Conservation (phyloP, 192 early-diverging fungal species). For the Gaertneriomyces semiglobifer region DNA sequence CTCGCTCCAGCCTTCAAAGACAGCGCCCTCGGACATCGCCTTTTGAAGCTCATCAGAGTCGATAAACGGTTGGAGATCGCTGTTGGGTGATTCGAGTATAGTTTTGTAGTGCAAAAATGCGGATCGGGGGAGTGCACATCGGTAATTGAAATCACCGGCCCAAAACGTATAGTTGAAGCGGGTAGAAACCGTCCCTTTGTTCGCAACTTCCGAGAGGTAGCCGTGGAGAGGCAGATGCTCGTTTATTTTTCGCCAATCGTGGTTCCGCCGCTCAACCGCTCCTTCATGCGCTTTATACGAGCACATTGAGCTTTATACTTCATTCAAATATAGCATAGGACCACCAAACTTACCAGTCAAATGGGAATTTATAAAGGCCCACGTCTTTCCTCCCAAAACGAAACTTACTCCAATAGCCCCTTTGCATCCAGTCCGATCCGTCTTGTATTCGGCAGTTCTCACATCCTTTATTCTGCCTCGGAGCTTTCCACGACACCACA, state of each 20-base stretch:
- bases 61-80: constrained; percentile 28
- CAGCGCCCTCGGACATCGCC: constrained; percentile 39
- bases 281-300: constrained; percentile 22
- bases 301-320: too few species aligned
- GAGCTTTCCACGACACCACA: constrained; percentile 23
- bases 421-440: constrained; percentile 18
- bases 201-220: neutral
- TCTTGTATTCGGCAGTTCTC: constrained; percentile 4
- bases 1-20: constrained; percentile 83
- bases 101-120: too few species aligned
- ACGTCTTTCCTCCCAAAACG: constrained; percentile 1
- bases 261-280: constrained; percentile 16
- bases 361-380: constrained; percentile 16
- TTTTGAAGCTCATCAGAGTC: constrained; percentile 5
- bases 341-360: constrained; percentile 1
- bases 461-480: neutral
- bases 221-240: constrained; percentile 10
- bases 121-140: constrained; percentile 23
- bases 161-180: constrained; percentile 66
- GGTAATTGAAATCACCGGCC: constrained; percentile 96
- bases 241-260: constrained; percentile 25
- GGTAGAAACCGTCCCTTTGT: neutral
- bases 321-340: neutral
- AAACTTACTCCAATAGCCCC: constrained; percentile 9
- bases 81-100: too few species aligned